Conservation (phyloP, 768 basidiomycete genomes). For the Rhizopogon vinicolor region DNA sequence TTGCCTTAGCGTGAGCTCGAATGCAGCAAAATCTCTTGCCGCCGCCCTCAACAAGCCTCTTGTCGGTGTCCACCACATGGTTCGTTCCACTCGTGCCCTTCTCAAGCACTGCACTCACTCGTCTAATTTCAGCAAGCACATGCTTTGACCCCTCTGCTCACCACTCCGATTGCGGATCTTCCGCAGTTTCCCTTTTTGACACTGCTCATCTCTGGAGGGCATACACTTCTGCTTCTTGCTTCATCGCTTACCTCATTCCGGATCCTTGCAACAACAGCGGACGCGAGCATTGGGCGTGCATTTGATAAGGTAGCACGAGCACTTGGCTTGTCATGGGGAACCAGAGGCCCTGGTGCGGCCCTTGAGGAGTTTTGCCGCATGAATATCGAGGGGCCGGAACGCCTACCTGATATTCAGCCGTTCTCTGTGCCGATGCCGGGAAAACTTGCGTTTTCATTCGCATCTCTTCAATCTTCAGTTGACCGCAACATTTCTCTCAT, state of each 20-base stretch:
- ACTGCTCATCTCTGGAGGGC: slow-evolving; percentile 89
- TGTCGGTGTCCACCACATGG: slow-evolving; percentile 96
- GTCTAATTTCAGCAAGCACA: slow-evolving; percentile 74
- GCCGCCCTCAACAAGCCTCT: slow-evolving; percentile 74
- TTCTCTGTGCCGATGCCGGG: slow-evolving; percentile 48
- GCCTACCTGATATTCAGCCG: slow-evolving; percentile 28
- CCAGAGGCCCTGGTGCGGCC: slow-evolving; percentile 71
- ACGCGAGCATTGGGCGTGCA: slow-evolving; percentile 72
- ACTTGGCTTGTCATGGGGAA: slow-evolving; percentile 60
- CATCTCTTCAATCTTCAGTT: slow-evolving; percentile 69
- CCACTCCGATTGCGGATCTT: slow-evolving; percentile 36
- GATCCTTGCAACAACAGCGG: slow-evolving; percentile 69
- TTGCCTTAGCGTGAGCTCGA: slow-evolving; percentile 74
- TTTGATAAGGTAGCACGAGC: slow-evolving; percentile 82
- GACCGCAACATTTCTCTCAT: slow-evolving; percentile 49
- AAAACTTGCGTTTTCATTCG: slow-evolving; percentile 70
- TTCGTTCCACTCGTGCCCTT: slow-evolving; percentile 24
- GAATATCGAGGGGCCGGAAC: slow-evolving; percentile 12
- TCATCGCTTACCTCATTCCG: slow-evolving; percentile 51
- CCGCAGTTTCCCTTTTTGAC: slow-evolving; percentile 84
- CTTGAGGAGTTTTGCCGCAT: slow-evolving; percentile 65
- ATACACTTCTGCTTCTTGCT: slow-evolving; percentile 83
- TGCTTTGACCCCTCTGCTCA: slow-evolving; percentile 76
- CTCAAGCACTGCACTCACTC: too few relatives aligned
- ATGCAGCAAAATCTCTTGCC: slow-evolving; percentile 83